Conservation (phyloP, 2,329 filamentous ascomycete species). For the Curvularia eragrostidis region DNA sequence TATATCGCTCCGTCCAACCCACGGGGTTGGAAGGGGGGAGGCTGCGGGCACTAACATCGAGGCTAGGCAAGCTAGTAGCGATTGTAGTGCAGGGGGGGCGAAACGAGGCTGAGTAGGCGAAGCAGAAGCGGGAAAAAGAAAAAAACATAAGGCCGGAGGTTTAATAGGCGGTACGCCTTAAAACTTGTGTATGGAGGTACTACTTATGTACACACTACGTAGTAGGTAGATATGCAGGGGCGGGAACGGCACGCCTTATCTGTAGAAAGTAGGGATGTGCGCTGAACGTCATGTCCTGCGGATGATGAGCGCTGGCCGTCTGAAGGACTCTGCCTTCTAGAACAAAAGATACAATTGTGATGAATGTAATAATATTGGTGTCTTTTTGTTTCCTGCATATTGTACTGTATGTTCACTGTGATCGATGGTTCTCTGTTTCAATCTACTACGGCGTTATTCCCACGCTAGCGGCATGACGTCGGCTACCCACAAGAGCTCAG, state of each 20-base stretch:
- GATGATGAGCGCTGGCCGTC: neutral
- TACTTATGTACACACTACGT: too few species aligned
- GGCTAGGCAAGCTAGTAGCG: neutral
- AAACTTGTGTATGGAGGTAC: neutral
- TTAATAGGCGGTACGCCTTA: neutral
- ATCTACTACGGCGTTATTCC: neutral
- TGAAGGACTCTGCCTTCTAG: neutral
- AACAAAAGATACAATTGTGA: too few species aligned
- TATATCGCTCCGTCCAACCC: neutral
- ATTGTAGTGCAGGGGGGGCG: neutral
- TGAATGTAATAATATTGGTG: too few species aligned
- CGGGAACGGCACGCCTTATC: slow-evolving; percentile 2
- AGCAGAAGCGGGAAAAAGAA: neutral
- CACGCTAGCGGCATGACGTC: neutral
- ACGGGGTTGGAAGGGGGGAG: neutral
- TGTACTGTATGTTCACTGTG: neutral
- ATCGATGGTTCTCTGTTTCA: neutral
- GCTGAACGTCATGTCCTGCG: neutral
- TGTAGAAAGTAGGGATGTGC: neutral
- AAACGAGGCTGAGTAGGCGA: neutral
- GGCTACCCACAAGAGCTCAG: neutral
- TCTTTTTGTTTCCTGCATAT: too few species aligned
- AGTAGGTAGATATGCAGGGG: slow-evolving; percentile 3
- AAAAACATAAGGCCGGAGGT: neutral
- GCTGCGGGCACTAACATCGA: neutral